Evolutionary conservation across 2,329 filamentous ascomycete genomes (phyloP).

Genomic region (Dactylellina haptotyla): DNA sequence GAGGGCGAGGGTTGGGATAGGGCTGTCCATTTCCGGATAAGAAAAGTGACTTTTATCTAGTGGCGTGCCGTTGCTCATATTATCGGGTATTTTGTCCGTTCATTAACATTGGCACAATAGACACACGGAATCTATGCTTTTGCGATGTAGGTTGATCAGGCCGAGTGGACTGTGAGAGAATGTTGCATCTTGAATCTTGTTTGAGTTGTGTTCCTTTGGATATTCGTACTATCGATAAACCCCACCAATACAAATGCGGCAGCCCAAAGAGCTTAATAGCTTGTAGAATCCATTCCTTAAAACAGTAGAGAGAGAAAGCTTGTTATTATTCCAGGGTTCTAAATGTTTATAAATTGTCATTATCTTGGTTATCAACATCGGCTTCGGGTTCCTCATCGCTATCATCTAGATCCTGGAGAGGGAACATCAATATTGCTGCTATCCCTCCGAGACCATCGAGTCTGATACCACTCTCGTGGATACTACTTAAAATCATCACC

Average conservation of each 20-base stretch:
- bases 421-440: conserved; percentile 89
- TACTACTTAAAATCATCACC: conserved; percentile 85
- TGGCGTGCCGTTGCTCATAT: too few species aligned
- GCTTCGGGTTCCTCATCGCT: conserved; percentile 66
- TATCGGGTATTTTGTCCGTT: too few species aligned
- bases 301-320: not conserved
- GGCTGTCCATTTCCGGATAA: conserved; percentile 61
- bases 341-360: conserved; percentile 38
- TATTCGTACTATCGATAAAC: conserved; percentile 9
- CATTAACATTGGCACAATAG: too few species aligned
- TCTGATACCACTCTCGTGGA: conserved; percentile 90
- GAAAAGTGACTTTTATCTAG: not conserved
- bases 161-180: too few species aligned
- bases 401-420: conserved; percentile 81
- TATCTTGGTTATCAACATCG: conserved; percentile 49
- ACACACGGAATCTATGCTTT: not conserved
- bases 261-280: not conserved
- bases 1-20: conserved; percentile 74
- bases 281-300: not conserved
- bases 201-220: conserved; percentile 4
- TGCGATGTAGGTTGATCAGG: not conserved
- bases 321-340: too few species aligned
- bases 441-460: conserved; percentile 86
- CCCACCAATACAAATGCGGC: conserved; percentile 18
- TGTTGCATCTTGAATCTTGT: conserved; percentile 15